Evolutionary conservation across 352 stramenopile genomes (phyloP).

Genomic region (Phytophthora sojae): DNA sequence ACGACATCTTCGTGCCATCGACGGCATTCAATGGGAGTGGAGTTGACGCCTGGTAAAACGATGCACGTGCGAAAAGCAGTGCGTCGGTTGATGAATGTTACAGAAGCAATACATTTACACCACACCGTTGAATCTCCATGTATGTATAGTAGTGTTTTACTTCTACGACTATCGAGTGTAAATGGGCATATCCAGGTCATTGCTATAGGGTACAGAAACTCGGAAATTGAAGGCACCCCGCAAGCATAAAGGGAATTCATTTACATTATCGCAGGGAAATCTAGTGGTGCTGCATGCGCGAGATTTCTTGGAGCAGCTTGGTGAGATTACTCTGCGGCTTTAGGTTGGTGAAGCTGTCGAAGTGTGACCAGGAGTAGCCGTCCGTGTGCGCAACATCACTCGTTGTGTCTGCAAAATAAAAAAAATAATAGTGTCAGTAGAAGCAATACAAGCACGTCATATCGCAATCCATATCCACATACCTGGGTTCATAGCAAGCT

Average conservation of each 20-base stretch:
- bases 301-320: conserved; percentile 75
- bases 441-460: neutral
- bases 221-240: too few species aligned
- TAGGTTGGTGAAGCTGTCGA: conserved; percentile 68
- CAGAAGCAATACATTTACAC: too few species aligned
- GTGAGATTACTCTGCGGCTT: conserved; percentile 54
- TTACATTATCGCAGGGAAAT: conserved; percentile 20
- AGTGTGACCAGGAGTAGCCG: conserved; percentile 85
- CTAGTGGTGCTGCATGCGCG: conserved; percentile 55
- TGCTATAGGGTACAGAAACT: too few species aligned
- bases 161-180: too few species aligned
- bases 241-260: conserved; percentile 5
- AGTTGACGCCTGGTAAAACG: too few species aligned
- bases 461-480: neutral
- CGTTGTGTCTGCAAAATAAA: conserved; percentile 28
- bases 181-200: too few species aligned
- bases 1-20: conserved; percentile 16
- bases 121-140: too few species aligned
- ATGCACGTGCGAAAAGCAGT: too few species aligned
- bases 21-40: neutral
- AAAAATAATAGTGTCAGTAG: conserved; percentile 10
- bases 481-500: conserved; percentile 69
- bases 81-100: too few species aligned
- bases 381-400: conserved; percentile 65
- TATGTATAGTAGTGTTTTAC: too few species aligned